phyloP scores from a whole-genome alignment of 768 basidiomycete species.

The Galerina marginata region DNA sequence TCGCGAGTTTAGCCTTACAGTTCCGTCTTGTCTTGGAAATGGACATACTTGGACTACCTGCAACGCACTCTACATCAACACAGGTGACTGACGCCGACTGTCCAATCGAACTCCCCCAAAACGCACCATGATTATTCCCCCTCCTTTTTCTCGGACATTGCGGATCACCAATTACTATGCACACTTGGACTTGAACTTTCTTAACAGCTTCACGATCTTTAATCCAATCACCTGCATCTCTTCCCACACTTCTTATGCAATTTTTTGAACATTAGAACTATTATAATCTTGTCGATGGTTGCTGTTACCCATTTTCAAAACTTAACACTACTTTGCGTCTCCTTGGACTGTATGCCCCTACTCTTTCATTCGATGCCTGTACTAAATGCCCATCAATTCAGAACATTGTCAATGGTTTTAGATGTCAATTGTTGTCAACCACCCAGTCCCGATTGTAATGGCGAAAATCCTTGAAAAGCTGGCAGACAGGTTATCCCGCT shows the following conservation, averaged over 20 bases:
- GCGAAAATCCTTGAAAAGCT: background rate
- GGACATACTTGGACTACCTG: constrained; percentile 71
- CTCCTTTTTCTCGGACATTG: background rate
- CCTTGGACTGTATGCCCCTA: constrained; percentile 10
- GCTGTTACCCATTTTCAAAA: constrained; percentile 1
- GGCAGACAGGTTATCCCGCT: background rate
- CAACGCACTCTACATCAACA: constrained; percentile 56
- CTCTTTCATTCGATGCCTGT: background rate
- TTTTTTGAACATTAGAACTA: constrained; percentile 8
- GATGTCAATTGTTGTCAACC: constrained; percentile 10
- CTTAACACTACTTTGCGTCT: constrained; percentile 3
- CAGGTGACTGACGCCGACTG: constrained; percentile 66
- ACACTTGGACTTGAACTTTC: constrained; percentile 18
- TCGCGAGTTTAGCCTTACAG: constrained; percentile 50
- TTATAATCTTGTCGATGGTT: constrained; percentile 14
- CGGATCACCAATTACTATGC: constrained; percentile 12
- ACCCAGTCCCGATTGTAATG: constrained; percentile 9
- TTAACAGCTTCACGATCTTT: constrained; percentile 15
- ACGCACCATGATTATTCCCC: constrained; percentile 42
- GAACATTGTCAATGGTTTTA: background rate
- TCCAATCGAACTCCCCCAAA: constrained; percentile 68
- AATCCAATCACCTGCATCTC: constrained; percentile 7
- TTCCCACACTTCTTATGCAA: constrained; percentile 1
- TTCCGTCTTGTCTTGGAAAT: constrained; percentile 71
- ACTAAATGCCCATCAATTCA: constrained; percentile 3